Evolutionary conservation across 2,329 filamentous ascomycete genomes (phyloP).

Genomic region (Coleophoma cylindrospora): DNA sequence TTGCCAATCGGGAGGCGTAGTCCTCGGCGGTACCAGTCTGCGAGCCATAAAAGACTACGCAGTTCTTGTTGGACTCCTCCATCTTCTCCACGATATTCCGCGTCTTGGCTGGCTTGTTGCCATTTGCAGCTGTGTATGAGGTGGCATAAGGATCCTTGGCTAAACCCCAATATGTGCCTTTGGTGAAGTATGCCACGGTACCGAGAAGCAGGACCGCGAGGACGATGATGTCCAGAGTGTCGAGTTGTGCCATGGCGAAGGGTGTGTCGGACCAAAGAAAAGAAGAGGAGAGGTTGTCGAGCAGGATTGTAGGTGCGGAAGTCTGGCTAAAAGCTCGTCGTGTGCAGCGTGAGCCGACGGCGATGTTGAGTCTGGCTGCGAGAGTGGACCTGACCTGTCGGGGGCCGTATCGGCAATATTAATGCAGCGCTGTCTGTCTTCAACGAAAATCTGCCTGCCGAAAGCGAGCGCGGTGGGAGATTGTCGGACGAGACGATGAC

Average conservation of each 20-base stretch:
- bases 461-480: too few species aligned
- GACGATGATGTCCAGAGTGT: constrained; percentile 92
- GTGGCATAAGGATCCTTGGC: constrained; percentile 83
- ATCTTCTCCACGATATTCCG: constrained; percentile 93
- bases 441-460: too few species aligned
- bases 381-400: too few species aligned
- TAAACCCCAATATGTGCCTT: constrained; percentile 89
- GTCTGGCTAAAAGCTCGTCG: too few species aligned
- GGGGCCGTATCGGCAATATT: too few species aligned
- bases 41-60: constrained; percentile 96
- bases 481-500: too few species aligned
- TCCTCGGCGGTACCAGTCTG: constrained; percentile 98
- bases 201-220: constrained; percentile 79
- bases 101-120: constrained; percentile 74
- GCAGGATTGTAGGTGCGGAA: not conserved
- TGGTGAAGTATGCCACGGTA: constrained; percentile 94
- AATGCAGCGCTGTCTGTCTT: too few species aligned
- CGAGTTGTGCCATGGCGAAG: constrained; percentile 83
- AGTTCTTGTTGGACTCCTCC: constrained; percentile 94
- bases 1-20: constrained; percentile 91
- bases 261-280: not conserved
- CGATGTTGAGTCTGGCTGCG: too few species aligned
- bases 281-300: not conserved
- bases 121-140: constrained; percentile 64
- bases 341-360: too few species aligned